Conservation (phyloP, 345 rosid genomes). For the Hibiscus mutabilis region DNA sequence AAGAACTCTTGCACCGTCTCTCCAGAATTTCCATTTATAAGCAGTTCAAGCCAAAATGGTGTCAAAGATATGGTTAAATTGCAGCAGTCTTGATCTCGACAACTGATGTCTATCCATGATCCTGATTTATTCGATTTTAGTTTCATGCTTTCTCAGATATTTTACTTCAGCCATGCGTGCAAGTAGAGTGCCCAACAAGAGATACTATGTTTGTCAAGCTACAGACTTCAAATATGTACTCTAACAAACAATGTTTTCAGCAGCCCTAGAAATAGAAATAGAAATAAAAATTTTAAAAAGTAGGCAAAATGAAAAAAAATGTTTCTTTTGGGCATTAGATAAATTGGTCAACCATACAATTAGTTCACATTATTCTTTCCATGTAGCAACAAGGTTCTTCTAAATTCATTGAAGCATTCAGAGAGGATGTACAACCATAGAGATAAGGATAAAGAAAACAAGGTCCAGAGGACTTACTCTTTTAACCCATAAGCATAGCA, state of each 20-base stretch:
- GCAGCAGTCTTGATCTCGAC: not conserved
- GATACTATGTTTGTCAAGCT: not conserved
- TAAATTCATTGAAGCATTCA: not conserved
- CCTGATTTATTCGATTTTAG: not conserved
- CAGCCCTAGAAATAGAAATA: not conserved
- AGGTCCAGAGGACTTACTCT: slow-evolving; percentile 41
- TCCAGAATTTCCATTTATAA: not conserved
- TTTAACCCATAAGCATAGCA: slow-evolving; percentile 48
- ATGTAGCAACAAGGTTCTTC: slow-evolving; percentile 1
- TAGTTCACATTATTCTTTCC: not conserved
- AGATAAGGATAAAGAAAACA: not conserved
- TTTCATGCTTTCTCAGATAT: not conserved
- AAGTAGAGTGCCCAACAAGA: not conserved
- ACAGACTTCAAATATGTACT: not conserved
- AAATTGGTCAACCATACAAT: not conserved
- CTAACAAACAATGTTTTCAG: not conserved
- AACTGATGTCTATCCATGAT: not conserved
- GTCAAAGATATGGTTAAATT: not conserved
- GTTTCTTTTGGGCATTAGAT: not conserved
- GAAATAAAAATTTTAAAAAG: not conserved
- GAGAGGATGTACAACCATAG: not conserved
- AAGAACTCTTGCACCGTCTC: no score
- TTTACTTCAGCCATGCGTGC: not conserved
- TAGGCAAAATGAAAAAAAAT: not conserved
- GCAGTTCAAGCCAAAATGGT: not conserved